Evolutionary conservation across 116 monocot genomes (phyloP).

Genomic region (Posidonia oceanica): DNA sequence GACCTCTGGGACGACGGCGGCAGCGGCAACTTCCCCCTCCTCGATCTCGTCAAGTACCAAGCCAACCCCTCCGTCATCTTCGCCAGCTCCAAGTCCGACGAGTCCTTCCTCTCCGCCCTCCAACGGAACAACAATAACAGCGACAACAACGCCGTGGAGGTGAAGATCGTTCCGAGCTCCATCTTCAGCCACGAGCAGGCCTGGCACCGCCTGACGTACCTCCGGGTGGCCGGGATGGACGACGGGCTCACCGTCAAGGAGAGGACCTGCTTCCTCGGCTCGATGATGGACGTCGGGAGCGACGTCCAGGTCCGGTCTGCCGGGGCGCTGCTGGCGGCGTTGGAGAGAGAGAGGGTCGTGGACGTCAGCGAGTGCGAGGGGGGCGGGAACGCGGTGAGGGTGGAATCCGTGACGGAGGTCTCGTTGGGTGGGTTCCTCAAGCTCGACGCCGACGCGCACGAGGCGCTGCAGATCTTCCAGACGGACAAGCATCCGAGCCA

Average conservation of each 20-base stretch:
- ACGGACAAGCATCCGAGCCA: constrained; percentile 97
- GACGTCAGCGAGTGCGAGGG: constrained; percentile 65
- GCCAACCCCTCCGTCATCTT: constrained; percentile 76
- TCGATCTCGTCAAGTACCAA: constrained; percentile 81
- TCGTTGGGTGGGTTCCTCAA: constrained; percentile 95
- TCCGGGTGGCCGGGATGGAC: constrained; percentile 82
- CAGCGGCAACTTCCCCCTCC: neutral
- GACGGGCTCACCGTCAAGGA: constrained; percentile 79
- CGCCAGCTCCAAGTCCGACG: constrained; percentile 93
- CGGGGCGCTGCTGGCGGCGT: constrained; percentile 86
- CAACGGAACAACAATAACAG: constrained; percentile 46
- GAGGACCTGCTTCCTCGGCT: constrained; percentile 84
- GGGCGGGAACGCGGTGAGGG: constrained; percentile 58
- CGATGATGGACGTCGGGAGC: constrained; percentile 96
- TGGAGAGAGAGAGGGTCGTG: constrained; percentile 87
- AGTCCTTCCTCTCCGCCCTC: constrained; percentile 72
- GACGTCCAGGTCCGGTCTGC: constrained; percentile 89
- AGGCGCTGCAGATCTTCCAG: constrained; percentile 96
- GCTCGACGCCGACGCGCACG: constrained; percentile 84
- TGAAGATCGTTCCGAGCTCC: constrained; percentile 83
- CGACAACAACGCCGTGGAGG: constrained; percentile 27
- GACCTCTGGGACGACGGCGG: neutral
- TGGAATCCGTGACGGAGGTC: constrained; percentile 69
- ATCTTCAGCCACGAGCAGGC: constrained; percentile 98
- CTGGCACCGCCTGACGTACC: constrained; percentile 92